Evolutionary conservation across 2,329 filamentous ascomycete species (phyloP).

Genomic region (Hypoxylon sp.): DNA sequence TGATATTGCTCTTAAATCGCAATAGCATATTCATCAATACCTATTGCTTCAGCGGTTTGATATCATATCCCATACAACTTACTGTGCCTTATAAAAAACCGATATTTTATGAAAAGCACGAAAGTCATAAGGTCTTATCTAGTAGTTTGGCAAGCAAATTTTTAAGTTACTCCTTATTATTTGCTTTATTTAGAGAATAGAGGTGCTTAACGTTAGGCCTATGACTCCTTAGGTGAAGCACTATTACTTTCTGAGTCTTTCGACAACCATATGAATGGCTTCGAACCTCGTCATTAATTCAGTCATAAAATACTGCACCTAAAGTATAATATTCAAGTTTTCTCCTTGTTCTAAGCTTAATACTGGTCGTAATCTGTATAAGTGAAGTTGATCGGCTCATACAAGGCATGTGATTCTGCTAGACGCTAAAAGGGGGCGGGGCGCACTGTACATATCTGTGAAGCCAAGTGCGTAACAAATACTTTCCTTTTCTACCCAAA

Average conservation of each 20-base stretch:
- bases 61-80: background rate
- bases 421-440: background rate
- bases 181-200: background rate
- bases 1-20: too few relatives aligned
- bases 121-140: background rate
- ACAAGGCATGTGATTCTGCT: background rate
- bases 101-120: too few relatives aligned
- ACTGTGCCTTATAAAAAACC: background rate
- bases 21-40: too few relatives aligned
- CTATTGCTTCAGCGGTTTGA: background rate
- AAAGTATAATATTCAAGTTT: background rate
- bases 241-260: background rate
- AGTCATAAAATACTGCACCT: background rate
- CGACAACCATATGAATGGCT: background rate
- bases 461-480: background rate
- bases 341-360: background rate
- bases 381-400: background rate
- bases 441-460: background rate
- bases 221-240: background rate
- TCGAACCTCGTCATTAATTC: background rate
- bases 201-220: background rate
- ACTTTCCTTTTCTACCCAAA: background rate
- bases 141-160: background rate
- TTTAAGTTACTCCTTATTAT: too few relatives aligned
- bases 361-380: background rate